Evolutionary conservation across 495 filamentous ascomycete genomes (phyloP).

Genomic region (Lasiosphaeris hirsuta): DNA sequence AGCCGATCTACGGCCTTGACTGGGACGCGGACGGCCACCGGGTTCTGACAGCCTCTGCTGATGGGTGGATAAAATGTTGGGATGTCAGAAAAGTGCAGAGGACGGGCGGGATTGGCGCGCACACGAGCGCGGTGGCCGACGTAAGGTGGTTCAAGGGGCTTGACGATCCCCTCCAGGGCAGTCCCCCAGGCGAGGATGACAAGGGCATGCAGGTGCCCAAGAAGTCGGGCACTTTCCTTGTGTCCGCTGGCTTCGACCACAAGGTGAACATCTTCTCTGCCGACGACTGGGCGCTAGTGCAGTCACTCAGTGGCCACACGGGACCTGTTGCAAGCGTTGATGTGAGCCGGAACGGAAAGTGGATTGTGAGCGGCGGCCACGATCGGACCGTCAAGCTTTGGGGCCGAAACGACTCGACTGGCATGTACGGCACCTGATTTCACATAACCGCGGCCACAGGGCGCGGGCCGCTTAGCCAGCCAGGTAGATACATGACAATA

Average conservation of each 20-base stretch:
- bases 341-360: slow-evolving; percentile 76
- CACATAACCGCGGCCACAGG: too few species aligned
- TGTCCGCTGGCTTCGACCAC: slow-evolving; percentile 88
- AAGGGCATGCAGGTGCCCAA: slow-evolving; percentile 59
- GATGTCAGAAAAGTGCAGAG: slow-evolving; percentile 85
- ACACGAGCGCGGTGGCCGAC: slow-evolving; percentile 88
- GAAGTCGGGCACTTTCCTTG: slow-evolving; percentile 82
- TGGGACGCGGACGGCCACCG: slow-evolving; percentile 91
- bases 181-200: slow-evolving; percentile 56
- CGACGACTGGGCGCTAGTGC: slow-evolving; percentile 90
- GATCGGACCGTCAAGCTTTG: slow-evolving; percentile 96
- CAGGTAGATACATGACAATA: too few species aligned
- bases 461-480: too few species aligned
- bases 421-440: slow-evolving; percentile 31
- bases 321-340: slow-evolving; percentile 89
- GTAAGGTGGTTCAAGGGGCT: slow-evolving; percentile 88
- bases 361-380: slow-evolving; percentile 90
- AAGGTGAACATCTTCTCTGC: slow-evolving; percentile 93
- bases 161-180: slow-evolving; percentile 59
- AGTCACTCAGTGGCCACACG: slow-evolving; percentile 83
- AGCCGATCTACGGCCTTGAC: slow-evolving; percentile 86
- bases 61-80: slow-evolving; percentile 98
- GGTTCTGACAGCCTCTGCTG: slow-evolving; percentile 82
- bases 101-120: slow-evolving; percentile 81
- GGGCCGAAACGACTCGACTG: slow-evolving; percentile 75